Base-by-base conservation (phyloP, 768 basidiomycete species). In the Macrolepiota fuliginosa region DNA sequence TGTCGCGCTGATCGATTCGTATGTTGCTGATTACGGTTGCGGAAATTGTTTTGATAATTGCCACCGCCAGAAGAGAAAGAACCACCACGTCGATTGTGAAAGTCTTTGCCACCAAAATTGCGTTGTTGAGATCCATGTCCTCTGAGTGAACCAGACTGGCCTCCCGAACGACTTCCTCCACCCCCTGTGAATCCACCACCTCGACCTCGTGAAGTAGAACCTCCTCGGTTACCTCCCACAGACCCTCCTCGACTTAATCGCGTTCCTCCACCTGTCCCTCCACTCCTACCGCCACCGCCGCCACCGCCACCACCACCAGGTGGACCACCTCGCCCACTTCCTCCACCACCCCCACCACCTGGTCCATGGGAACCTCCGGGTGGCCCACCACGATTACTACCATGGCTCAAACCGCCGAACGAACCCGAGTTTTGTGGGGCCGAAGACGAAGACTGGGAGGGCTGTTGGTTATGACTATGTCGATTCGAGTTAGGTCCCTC, bases 401-500 rank as follows among this genome's bases (percentile, higher is more conserved):
- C 72, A 52, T 69, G 73, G 58, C 74, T 74, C 47, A 79, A 63
- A 45, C 56, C 13, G 64, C 58, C 39, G 59, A 66, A 61, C 60
- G 64, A 49, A 57, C 63, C 13, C 83, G 82, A 0, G 82, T 32
- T 36, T 46, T 61, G 78, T 66, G 86, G 85, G 65, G 90, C 64
- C 88, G 89, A 2, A 88, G 86, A 65, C 81, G 90, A 40, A 81
- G 82, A 32, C n/a, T 78, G 79, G 19, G 77, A 78, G 15, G 79
- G 80, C 13, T 78, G 82, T 29, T 81, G 83, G 53, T 73, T 72
- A 63, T 80, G 83, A 66, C 76, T 79, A 59, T 81, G 81, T 54
- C 81, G 79, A 65, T 77, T 79, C 47, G 80, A 76, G 63, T 76
- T 83, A 1, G 91, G 90, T 4, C 87, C 88, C 70, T 96, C 95